Conservation (phyloP, 1,284 basidiomycete species). For the Marasmius tenuissimus region DNA sequence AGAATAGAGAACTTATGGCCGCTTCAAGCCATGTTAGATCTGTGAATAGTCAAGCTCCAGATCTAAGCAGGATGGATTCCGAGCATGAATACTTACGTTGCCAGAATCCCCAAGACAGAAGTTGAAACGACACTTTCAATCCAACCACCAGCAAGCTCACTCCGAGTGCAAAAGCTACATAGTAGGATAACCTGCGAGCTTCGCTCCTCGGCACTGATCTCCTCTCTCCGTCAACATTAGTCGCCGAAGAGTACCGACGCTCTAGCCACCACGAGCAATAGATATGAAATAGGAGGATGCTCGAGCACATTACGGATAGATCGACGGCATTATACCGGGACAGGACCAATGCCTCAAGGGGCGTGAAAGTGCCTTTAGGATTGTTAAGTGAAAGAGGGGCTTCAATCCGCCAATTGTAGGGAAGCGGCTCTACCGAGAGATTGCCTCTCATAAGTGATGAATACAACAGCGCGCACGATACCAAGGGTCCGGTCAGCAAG, state of each 20-base stretch:
- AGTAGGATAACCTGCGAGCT: constrained; percentile 57
- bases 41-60: constrained; percentile 27
- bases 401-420: constrained; percentile 77
- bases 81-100: constrained; percentile 32
- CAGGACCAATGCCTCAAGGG: constrained; percentile 63
- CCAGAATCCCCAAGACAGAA: constrained; percentile 57
- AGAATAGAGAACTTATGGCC: constrained; percentile 76
- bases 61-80: background rate
- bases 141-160: constrained; percentile 49
- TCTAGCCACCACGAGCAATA: constrained; percentile 75
- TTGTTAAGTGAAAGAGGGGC: constrained; percentile 53
- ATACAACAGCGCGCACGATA: constrained; percentile 67
- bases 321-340: constrained; percentile 78
- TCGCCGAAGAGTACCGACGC: constrained; percentile 38
- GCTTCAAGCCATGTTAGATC: constrained; percentile 83
- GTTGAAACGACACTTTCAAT: constrained; percentile 46
- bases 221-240: constrained; percentile 60
- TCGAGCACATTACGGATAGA: constrained; percentile 76
- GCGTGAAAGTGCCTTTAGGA: constrained; percentile 35
- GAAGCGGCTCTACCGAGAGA: constrained; percentile 34
- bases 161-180: constrained; percentile 58
- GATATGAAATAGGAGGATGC: constrained; percentile 77
- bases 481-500: constrained; percentile 75
- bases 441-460: constrained; percentile 39
- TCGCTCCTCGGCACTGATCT: constrained; percentile 77